Evolutionary conservation across 371 early-diverging fungal species (phyloP), one percentile per base, ranked within the genome.

Genomic region (Nematocida minor): DNA sequence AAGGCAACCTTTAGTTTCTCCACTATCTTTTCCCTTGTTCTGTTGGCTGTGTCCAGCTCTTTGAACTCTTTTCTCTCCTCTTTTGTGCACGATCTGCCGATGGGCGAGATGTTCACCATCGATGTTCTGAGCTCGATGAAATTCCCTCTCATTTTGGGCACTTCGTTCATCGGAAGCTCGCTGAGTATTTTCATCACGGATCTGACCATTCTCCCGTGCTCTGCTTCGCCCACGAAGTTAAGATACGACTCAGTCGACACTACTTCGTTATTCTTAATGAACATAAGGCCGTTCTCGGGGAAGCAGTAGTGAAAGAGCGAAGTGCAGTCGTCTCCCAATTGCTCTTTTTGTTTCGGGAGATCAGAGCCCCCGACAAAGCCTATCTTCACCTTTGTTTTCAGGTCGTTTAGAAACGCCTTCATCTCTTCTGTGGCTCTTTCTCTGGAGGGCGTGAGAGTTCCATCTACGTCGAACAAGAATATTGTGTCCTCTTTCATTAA

Each of bases 361-460:
- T 99, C 95, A 44, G 93, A 92, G 31, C 99, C 99, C 55, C 99
- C 99, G 44, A 99, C 97, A 84, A 97, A 99, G 6, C 95, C 99
- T 79, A 96, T 88, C 41, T 90, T 91, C 41, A 89, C 91, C 86
- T 91, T 89, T 84, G 93, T 91, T 81, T 92, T 90, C 55, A 97
- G 87, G 41, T 88, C 87, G 16, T 84, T 86, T 29, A 99, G 89
- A 55, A 91, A 88, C 49, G 90, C 83, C 69, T 87, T 85, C 89
- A 97, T 93, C 81, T 90, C 89, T 9, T 88, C 85, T 32, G 91
- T 88, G 83, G 87, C 86, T 47, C 62, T 79, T 80, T 86, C 67
- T 44, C 83, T 60, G 3, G 84, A 94, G 48, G 94, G 95, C 4
- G 96, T 95, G 79, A 99, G 87, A 6, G 99, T 97, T 69, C 98